A percentile compares a stretch with the other conserved stretches of the same genome.
Evolutionary conservation across 306 rosid species (phyloP).

Genomic region (Pyrus communis): DNA sequence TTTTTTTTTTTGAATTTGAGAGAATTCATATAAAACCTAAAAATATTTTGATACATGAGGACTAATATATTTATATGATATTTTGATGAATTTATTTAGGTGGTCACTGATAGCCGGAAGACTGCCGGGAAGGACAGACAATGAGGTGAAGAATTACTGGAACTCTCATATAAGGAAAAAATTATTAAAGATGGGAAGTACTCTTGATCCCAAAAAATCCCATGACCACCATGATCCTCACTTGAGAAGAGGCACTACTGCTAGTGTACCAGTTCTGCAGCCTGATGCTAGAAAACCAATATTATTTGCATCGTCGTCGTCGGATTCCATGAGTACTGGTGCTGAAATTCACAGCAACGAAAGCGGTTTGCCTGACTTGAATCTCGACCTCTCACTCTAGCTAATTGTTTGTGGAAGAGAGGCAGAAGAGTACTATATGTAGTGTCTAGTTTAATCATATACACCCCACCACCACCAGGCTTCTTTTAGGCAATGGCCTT

Average conservation of each 20-base stretch:
- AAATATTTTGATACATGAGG: neutral
- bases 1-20: too few relatives aligned
- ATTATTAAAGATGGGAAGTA: constrained; percentile 1
- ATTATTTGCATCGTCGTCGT: neutral
- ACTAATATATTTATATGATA: neutral
- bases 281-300: neutral
- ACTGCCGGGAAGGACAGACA: constrained; percentile 47
- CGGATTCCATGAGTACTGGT: neutral
- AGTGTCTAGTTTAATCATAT: neutral
- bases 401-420: neutral
- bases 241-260: neutral
- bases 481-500: constrained; percentile 6
- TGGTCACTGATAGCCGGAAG: constrained; percentile 52
- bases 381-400: constrained; percentile 26
- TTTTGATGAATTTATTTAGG: constrained; percentile 9
- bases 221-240: neutral
- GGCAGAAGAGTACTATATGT: neutral
- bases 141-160: constrained; percentile 45
- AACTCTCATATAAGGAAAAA: constrained; percentile 31
- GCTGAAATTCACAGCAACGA: neutral
- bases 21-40: neutral
- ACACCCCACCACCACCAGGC: neutral
- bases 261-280: neutral
- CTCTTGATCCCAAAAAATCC: neutral
- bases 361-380: constrained; percentile 22